Evolutionary conservation across 2,329 filamentous ascomycete genomes (phyloP).

Genomic region (Aureobasidium musti): DNA sequence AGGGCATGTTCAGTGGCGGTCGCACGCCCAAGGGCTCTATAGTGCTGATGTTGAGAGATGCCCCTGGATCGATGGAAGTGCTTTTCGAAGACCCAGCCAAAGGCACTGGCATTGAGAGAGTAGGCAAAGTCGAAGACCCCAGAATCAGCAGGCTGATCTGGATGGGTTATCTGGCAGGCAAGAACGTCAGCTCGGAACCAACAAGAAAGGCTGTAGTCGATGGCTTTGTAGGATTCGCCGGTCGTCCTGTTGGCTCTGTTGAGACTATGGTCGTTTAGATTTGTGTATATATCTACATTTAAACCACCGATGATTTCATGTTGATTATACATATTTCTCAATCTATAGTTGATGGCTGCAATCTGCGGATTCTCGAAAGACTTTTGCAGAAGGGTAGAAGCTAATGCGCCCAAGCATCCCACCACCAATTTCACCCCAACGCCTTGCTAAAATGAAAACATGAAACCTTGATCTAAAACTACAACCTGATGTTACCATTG

Average conservation of each 20-base stretch:
- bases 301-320: not conserved
- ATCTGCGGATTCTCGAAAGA: not conserved
- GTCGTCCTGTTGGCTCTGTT: conserved; percentile 83
- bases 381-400: not conserved
- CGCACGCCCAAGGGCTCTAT: conserved; percentile 79
- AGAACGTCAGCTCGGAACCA: conserved; percentile 80
- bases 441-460: conserved; percentile 11
- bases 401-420: no score
- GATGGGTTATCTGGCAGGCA: conserved; percentile 86
- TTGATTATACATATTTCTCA: not conserved
- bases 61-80: conserved; percentile 65
- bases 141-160: conserved; percentile 78
- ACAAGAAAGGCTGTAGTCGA: conserved; percentile 81
- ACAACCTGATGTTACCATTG: conserved; percentile 29
- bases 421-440: not conserved
- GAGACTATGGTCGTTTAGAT: conserved; percentile 66
- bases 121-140: conserved; percentile 77
- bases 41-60: conserved; percentile 70
- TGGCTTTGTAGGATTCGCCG: conserved; percentile 84
- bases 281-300: not conserved
- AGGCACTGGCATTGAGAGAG: conserved; percentile 44
- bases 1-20: conserved; percentile 73
- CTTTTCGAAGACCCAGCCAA: conserved; percentile 63
- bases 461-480: not conserved
- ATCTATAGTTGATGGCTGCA: not conserved